Base-by-base conservation (phyloP, 176 grass and related monocot species). In the Avena insularis region DNA sequence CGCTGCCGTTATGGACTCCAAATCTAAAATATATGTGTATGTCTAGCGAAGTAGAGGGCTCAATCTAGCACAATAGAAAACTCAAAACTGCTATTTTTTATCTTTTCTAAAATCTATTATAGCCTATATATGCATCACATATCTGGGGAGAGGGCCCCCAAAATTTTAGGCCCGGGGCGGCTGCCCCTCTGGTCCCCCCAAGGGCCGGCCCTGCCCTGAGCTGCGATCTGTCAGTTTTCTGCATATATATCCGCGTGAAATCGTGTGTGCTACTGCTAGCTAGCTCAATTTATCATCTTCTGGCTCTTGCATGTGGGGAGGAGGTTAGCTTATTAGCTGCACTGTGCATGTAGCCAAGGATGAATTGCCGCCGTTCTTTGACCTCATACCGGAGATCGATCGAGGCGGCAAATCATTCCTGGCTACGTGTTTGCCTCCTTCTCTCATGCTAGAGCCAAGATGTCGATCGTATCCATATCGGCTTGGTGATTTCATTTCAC, bases 301-400 rank as follows among this genome's bases (percentile, higher is more conserved):
- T 54, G 69, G 90, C 47, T 87, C 92, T 93, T 90, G 95, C 92
- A 97, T 97, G 89, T 75, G 92, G 78, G 68, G 63, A 91, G 60
- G 82, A 94, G 89, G 92, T 13, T 67, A 87, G 82, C 84, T 89
- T 43, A 89, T 89, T 43, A 89, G 68, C 45, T 20, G 55, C 17
- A 80, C 61, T 60, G 51, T 74, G 33, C 89, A 76, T 89, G 90
- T 88, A 94, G 95, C 95, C 95, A 97, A 94, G 95, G 85, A 94
- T 97, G 95, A 97, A 71, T 97, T 94, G 95, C 89, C 95, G 87
- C 70, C 60, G 15, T 63, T 46, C 16, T 23, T 16, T 55, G 10
- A 29, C 2, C n/a, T 8, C 12, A 2, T 43, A 14, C 11, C 3
- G 14, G 19, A 15, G n/a, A 12, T 73, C 10, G 6, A 19, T 55